Conservation (phyloP, 768 basidiomycete species). For the Termitomyces sp. region DNA sequence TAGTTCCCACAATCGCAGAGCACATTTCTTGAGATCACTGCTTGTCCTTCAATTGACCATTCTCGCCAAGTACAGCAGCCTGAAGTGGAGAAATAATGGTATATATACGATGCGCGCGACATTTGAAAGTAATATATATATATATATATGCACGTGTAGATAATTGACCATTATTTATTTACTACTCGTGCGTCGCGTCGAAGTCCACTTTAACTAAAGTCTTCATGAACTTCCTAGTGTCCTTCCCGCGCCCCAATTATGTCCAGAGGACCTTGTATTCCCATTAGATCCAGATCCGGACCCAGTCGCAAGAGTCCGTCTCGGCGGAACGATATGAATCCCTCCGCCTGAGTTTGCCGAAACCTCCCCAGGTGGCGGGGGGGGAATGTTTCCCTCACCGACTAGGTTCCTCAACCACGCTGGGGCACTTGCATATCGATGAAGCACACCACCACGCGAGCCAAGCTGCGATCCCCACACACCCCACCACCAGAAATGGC, state of each 20-base stretch:
- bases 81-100: too few relatives aligned
- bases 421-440: conserved; percentile 48
- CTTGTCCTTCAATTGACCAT: too few relatives aligned
- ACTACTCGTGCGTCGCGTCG: too few relatives aligned
- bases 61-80: too few relatives aligned
- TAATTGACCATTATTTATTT: too few relatives aligned
- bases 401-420: conserved; percentile 52
- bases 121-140: too few relatives aligned
- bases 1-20: too few relatives aligned
- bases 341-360: conserved; percentile 40
- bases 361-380: conserved; percentile 25
- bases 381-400: conserved; percentile 32
- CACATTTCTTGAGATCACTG: too few relatives aligned
- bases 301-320: conserved; percentile 23
- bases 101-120: too few relatives aligned
- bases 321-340: conserved; percentile 58
- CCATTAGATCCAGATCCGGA: conserved; percentile 6
- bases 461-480: conserved; percentile 54
- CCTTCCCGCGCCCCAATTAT: conserved; percentile 18
- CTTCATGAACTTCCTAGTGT: conserved; percentile 21
- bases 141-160: too few relatives aligned
- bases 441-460: conserved; percentile 36
- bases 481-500: conserved; percentile 81
- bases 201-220: neutral
- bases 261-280: conserved; percentile 10